These are phyloP conservation scores for Mucor racemosus DNA, from an alignment of 371 early-diverging fungal genomes.

Conservation along the genomic window DNA sequence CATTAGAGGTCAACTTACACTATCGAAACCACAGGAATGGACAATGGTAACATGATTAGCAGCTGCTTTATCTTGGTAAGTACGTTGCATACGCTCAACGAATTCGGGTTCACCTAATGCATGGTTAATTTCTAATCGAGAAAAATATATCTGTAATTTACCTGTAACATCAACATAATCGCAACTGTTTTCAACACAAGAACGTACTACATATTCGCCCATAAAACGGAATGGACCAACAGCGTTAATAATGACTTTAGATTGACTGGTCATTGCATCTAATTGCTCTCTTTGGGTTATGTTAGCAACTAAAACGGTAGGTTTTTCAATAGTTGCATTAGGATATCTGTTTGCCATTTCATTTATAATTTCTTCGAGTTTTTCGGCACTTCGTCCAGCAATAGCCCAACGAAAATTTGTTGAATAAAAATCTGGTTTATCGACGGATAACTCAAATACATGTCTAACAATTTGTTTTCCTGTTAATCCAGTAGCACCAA, in stretches of 20 bases:
- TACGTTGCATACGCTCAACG: slow-evolving; percentile 73
- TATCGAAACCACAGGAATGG: slow-evolving; percentile 91
- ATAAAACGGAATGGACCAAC: slow-evolving; percentile 86
- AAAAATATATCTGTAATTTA: slow-evolving; percentile 4
- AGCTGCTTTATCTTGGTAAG: slow-evolving; percentile 75
- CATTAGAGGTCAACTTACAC: slow-evolving; percentile 46
- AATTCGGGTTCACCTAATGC: slow-evolving; percentile 80
- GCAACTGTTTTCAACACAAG: slow-evolving; percentile 79
- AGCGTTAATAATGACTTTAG: slow-evolving; percentile 77
- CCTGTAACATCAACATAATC: slow-evolving; percentile 90
- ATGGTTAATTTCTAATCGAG: background rate
- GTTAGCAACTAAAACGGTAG: slow-evolving; percentile 68
- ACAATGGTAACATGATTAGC: slow-evolving; percentile 72
- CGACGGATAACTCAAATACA: slow-evolving; percentile 45
- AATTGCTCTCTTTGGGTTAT: slow-evolving; percentile 57
- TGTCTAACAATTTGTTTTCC: slow-evolving; percentile 78
- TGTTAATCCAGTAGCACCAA: slow-evolving; percentile 90
- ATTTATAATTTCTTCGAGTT: slow-evolving; percentile 42
- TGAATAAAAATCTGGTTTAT: slow-evolving; percentile 24
- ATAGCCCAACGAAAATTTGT: slow-evolving; percentile 62
- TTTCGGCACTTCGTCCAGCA: slow-evolving; percentile 65
- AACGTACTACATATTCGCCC: slow-evolving; percentile 83
- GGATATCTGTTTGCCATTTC: slow-evolving; percentile 27
- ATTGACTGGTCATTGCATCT: slow-evolving; percentile 57
- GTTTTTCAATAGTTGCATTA: slow-evolving; percentile 26